phyloP scores from a whole-genome alignment of 1,284 basidiomycete species.

The Trichosporon sp. region DNA sequence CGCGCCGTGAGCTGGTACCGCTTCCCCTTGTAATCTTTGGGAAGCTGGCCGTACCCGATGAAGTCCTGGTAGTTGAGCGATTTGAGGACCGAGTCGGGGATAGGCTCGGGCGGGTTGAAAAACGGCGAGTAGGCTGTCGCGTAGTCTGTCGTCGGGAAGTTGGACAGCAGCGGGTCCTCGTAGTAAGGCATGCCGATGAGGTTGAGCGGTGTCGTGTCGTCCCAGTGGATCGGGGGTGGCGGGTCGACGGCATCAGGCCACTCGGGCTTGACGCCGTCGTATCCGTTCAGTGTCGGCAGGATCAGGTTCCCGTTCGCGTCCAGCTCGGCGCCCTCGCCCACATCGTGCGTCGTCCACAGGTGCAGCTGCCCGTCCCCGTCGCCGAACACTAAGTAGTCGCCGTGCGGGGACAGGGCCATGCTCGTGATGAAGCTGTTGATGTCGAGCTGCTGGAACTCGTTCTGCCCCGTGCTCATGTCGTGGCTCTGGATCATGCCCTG shows the following conservation, averaged over 20 bases:
- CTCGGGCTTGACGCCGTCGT: slow-evolving; percentile 70
- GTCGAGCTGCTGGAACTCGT: slow-evolving; percentile 53
- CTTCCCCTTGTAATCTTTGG: slow-evolving; percentile 72
- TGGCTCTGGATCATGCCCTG: slow-evolving; percentile 86
- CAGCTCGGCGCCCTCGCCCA: slow-evolving; percentile 53
- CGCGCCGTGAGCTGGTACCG: slow-evolving; percentile 62
- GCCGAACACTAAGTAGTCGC: slow-evolving; percentile 86
- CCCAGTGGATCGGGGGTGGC: slow-evolving; percentile 71
- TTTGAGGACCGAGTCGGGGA: slow-evolving; percentile 69
- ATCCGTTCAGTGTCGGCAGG: slow-evolving; percentile 73
- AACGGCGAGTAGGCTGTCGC: slow-evolving; percentile 49
- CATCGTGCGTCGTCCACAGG: slow-evolving; percentile 68
- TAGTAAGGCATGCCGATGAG: slow-evolving; percentile 87
- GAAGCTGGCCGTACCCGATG: slow-evolving; percentile 77
- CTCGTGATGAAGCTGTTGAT: slow-evolving; percentile 69
- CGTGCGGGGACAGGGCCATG: slow-evolving; percentile 74
- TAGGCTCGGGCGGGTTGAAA: slow-evolving; percentile 57
- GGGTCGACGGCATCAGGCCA: slow-evolving; percentile 72
- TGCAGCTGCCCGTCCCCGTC: slow-evolving; percentile 83
- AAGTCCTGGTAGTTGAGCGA: slow-evolving; percentile 82
- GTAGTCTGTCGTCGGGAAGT: slow-evolving; percentile 54
- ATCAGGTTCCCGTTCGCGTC: slow-evolving; percentile 32
- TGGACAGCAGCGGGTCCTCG: slow-evolving; percentile 68
- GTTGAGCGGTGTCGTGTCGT: slow-evolving; percentile 80
- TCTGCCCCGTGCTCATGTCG: slow-evolving; percentile 69